Base-by-base conservation (phyloP, 2,329 filamentous ascomycete genomes). In the Endocalyx cinctus region DNA sequence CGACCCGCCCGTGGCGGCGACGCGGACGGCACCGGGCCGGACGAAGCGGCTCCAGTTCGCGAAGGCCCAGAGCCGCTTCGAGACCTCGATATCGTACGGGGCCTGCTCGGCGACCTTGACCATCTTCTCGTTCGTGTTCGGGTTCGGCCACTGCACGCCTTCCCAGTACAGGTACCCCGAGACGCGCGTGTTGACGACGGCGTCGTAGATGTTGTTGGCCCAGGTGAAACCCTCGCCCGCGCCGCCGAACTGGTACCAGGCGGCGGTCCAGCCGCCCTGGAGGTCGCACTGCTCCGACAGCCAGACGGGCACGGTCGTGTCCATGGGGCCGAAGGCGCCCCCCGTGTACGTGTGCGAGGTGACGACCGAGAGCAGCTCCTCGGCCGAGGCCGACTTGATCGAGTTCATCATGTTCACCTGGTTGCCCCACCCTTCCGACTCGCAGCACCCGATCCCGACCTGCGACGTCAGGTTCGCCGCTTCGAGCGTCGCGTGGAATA, bases 101-200 rank as follows among this genome's bases (percentile, higher is more conserved):
- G 32, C 19, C 37, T 54, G 62, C 36, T 63, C 59, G 38, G 64
- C 63, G 5, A 69, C 67, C 64, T 66, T 70, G 11, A 64, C 63
- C 46, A 70, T 55, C 15, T 69, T 69, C 46, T 58, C 55, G 49
- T 59, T 58, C 10, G 57, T 60, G 38, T 51, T 53, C 11, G 54
- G 54, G 41, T 47, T 53, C 4, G 47, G 45, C 47, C 43, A 48
- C 36, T 51, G 47, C 26, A 51, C 45, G 17, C 47, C 48, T 47
- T 71, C 66, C 72, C 72, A 77, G 54, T 72, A 76, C 5, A 77
- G 57, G 45, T 74, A 76, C 0, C 64, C 73, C 6, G 63, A 68
- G 5, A 70, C 56, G 43, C 70, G 67, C 16, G 60, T 62, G 44
- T 64, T 64, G 5, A 69, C 59, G 11, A 77, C 54, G 14, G 64